These are phyloP conservation scores for Bruguiera sexangula DNA, from an alignment of 345 rosid genomes.

Conservation along the genomic window DNA sequence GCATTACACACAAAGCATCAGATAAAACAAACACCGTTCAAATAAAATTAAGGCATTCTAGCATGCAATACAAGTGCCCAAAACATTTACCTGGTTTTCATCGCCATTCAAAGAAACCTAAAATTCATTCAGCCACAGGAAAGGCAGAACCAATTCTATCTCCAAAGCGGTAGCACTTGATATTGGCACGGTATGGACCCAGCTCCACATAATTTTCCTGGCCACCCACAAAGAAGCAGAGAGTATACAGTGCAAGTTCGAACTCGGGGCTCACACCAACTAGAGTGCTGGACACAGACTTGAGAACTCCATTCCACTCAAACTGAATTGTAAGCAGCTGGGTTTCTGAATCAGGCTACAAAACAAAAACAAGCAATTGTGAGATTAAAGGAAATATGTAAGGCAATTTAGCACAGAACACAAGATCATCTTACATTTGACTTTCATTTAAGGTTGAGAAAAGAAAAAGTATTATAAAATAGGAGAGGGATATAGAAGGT, in stretches of 20 bases:
- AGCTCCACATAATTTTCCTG: conserved; percentile 75
- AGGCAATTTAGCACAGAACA: not conserved
- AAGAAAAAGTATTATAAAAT: too few relatives aligned
- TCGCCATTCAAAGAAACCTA: not conserved
- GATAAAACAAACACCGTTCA: too few relatives aligned
- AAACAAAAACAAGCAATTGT: not conserved
- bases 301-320: conserved; percentile 86
- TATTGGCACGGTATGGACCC: conserved; percentile 85
- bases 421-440: not conserved
- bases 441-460: not conserved
- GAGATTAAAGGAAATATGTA: not conserved
- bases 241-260: conserved; percentile 78
- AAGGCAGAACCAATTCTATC: conserved; percentile 71
- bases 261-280: conserved; percentile 90
- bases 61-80: too few relatives aligned
- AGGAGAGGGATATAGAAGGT: too few relatives aligned
- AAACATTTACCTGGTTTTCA: not conserved
- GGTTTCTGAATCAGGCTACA: conserved; percentile 78
- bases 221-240: conserved; percentile 71
- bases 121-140: conserved; percentile 58
- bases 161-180: conserved; percentile 82
- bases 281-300: conserved; percentile 81
- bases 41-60: too few relatives aligned
- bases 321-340: conserved; percentile 84
- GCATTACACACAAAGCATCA: too few relatives aligned